Conservation (phyloP, 2,329 filamentous ascomycete genomes). For the Fusarium denticulatum region DNA sequence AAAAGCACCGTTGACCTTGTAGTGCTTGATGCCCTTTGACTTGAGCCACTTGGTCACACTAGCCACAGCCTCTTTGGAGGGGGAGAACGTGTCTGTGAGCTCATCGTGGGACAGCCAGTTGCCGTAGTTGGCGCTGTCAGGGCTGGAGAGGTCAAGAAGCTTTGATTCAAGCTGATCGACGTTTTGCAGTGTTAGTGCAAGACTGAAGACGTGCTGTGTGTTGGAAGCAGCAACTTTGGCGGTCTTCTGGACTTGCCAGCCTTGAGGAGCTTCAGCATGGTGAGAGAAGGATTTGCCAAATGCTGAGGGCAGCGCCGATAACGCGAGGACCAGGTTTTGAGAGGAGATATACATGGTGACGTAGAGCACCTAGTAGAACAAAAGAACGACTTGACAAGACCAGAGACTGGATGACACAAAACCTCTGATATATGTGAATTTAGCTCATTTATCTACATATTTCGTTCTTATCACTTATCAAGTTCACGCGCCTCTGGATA, state of each 20-base stretch:
- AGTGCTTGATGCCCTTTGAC: slow-evolving; percentile 23
- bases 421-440: not conserved
- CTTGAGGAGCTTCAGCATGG: not conserved
- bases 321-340: slow-evolving; percentile 1
- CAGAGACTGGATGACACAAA: not conserved
- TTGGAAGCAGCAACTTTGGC: not conserved
- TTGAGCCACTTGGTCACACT: slow-evolving; percentile 29
- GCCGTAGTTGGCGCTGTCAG: slow-evolving; percentile 23
- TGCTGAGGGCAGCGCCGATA: slow-evolving; percentile 1
- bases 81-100: not conserved
- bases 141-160: slow-evolving; percentile 25
- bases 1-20: slow-evolving; percentile 22
- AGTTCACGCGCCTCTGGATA: slow-evolving; percentile 11
- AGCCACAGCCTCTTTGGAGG: slow-evolving; percentile 9
- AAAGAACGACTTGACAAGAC: not conserved
- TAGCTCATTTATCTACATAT: slow-evolving; percentile 2
- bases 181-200: slow-evolving; percentile 27
- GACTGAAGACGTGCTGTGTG: slow-evolving; percentile 26
- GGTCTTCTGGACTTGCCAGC: slow-evolving; percentile 9
- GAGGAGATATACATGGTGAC: slow-evolving; percentile 18
- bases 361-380: not conserved
- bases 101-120: slow-evolving; percentile 25
- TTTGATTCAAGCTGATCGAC: slow-evolving; percentile 25
- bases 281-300: slow-evolving; percentile 21
- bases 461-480: no score